Percentiles rank a stretch among this genome's conserved stretches.
phyloP scores from a whole-genome alignment of 768 basidiomycete genomes.

The Phylloporus arenicola region DNA sequence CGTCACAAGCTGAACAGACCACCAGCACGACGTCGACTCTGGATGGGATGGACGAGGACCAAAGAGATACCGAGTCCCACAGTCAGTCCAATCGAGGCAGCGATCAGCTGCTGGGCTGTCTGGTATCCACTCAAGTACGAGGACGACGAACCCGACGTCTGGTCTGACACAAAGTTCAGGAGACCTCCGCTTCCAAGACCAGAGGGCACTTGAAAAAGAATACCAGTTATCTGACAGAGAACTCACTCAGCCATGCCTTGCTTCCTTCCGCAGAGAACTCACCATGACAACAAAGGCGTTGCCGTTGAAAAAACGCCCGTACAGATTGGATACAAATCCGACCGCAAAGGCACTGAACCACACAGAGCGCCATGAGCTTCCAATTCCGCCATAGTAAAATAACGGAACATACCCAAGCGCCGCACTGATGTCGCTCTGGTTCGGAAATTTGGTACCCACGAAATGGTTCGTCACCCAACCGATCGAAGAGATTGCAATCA shows the following conservation, averaged over 20 bases:
- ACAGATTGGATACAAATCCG: conserved; percentile 73
- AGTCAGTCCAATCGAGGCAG: conserved; percentile 73
- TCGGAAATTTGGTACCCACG: conserved; percentile 51
- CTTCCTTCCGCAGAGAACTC: conserved; percentile 10
- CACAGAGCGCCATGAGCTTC: not conserved
- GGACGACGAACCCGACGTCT: conserved; percentile 44
- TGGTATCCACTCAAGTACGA: conserved; percentile 68
- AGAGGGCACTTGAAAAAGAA: conserved; percentile 81
- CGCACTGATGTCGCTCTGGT: conserved; percentile 71
- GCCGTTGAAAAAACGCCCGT: conserved; percentile 66
- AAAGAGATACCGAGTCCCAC: conserved; percentile 73
- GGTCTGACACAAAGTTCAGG: conserved; percentile 59
- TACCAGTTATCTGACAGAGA: conserved; percentile 55
- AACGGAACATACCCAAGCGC: conserved; percentile 53
- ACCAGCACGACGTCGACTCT: conserved; percentile 49
- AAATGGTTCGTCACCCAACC: conserved; percentile 80
- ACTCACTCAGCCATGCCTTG: not conserved
- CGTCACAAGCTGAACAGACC: conserved; percentile 57
- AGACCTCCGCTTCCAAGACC: conserved; percentile 78
- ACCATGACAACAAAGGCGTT: conserved; percentile 83
- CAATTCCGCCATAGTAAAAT: not conserved
- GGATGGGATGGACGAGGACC: conserved; percentile 60
- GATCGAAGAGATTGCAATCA: conserved; percentile 54
- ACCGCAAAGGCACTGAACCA: conserved; percentile 64
- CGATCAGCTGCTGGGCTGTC: conserved; percentile 70